Evolutionary conservation across 352 stramenopile species (phyloP).

Genomic region (Blastocystis sp.): DNA sequence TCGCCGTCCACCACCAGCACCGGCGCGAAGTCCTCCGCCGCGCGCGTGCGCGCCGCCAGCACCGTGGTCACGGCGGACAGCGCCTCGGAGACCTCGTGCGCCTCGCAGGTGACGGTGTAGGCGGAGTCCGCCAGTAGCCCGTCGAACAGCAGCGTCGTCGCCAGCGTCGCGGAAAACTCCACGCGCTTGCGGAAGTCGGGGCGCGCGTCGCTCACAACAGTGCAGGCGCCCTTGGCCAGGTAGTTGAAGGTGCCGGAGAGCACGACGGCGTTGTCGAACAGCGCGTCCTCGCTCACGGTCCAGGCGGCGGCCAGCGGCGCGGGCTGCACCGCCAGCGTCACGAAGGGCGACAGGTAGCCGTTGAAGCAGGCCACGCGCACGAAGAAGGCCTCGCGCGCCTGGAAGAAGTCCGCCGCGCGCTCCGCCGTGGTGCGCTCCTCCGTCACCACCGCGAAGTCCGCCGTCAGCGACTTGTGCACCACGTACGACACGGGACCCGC

Average conservation of each 20-base stretch:
- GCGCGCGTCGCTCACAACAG: neutral
- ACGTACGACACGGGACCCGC: neutral
- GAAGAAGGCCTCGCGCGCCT: neutral
- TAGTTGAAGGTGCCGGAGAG: conserved; percentile 25
- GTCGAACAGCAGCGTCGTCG: neutral
- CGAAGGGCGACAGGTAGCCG: conserved; percentile 5
- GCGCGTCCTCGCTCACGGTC: neutral
- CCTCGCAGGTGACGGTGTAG: neutral
- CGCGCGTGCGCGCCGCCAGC: neutral
- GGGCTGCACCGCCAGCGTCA: neutral
- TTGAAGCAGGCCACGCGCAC: conserved; percentile 35
- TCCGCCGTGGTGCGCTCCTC: neutral
- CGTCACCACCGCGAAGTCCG: neutral
- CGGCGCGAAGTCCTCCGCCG: neutral
- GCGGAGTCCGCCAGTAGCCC: neutral
- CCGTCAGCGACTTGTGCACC: neutral
- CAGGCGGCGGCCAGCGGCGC: conserved; percentile 8
- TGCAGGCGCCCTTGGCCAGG: neutral
- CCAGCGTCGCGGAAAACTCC: neutral
- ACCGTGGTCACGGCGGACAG: neutral
- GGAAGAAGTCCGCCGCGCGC: neutral
- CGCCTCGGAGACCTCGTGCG: neutral
- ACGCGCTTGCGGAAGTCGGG: neutral
- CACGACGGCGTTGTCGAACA: conserved; percentile 6
- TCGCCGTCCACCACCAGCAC: conserved; percentile 50